Percentiles rank a stretch among this genome's conserved stretches.
Evolutionary conservation across 2,329 filamentous ascomycete species (phyloP).

Genomic region (Metarhizium robertsii): DNA sequence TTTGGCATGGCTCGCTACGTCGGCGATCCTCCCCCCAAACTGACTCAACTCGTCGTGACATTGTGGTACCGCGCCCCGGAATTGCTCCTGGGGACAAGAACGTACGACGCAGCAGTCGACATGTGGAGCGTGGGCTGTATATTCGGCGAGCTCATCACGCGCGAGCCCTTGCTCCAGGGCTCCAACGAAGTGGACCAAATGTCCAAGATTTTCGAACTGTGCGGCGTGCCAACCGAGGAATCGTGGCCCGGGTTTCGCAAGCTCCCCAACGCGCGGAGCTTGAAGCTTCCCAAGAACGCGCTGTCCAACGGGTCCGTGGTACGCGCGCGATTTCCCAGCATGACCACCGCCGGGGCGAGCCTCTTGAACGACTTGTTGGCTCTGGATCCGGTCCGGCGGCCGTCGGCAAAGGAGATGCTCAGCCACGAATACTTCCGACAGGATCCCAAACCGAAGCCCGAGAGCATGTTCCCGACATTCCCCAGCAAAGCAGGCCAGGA

Average conservation of each 20-base stretch:
- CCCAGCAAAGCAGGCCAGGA: slow-evolving; percentile 93
- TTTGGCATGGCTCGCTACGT: slow-evolving; percentile 96
- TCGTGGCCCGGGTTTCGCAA: slow-evolving; percentile 81
- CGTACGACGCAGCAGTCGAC: slow-evolving; percentile 71
- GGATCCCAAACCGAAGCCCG: slow-evolving; percentile 80
- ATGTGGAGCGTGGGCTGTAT: slow-evolving; percentile 97
- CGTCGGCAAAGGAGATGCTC: slow-evolving; percentile 64
- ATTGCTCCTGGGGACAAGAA: slow-evolving; percentile 69
- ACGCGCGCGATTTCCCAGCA: slow-evolving; percentile 68
- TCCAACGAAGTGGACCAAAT: slow-evolving; percentile 90
- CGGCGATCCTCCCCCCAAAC: slow-evolving; percentile 63
- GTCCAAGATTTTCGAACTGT: slow-evolving; percentile 78
- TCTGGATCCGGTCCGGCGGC: slow-evolving; percentile 64
- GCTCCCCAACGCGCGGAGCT: slow-evolving; percentile 73
- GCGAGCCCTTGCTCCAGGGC: slow-evolving; percentile 75
- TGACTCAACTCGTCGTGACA: slow-evolving; percentile 91
- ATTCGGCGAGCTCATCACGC: slow-evolving; percentile 80
- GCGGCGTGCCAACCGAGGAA: slow-evolving; percentile 74
- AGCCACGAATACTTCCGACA: slow-evolving; percentile 78
- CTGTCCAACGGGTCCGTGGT: slow-evolving; percentile 43
- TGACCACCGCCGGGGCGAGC: slow-evolving; percentile 64
- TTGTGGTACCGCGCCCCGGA: slow-evolving; percentile 95
- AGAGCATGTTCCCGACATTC: slow-evolving; percentile 93
- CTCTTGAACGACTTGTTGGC: slow-evolving; percentile 63
- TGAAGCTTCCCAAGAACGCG: slow-evolving; percentile 55